A percentile compares a stretch with the other conserved stretches of the same genome.
phyloP scores from a whole-genome alignment of 2,329 filamentous ascomycete species.

The Chlorencoelia australis region DNA sequence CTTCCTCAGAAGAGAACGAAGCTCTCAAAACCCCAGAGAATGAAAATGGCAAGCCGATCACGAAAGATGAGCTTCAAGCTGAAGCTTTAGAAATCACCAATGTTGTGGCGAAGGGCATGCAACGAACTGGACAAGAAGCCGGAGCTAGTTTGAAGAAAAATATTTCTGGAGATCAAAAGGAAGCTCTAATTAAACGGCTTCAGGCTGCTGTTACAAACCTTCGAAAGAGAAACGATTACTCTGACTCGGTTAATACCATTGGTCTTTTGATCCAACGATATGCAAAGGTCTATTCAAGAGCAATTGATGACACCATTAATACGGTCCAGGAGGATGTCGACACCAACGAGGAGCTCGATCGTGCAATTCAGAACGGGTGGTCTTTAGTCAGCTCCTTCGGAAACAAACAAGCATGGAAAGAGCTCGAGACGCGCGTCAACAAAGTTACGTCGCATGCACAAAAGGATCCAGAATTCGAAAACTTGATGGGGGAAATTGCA shows the following conservation, averaged over 20 bases:
- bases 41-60: slow-evolving; percentile 29
- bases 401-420: slow-evolving; percentile 62
- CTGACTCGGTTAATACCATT: slow-evolving; percentile 73
- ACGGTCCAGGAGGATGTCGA: slow-evolving; percentile 61
- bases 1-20: slow-evolving; percentile 50
- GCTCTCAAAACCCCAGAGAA: slow-evolving; percentile 35
- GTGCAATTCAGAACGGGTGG: slow-evolving; percentile 74
- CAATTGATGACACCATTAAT: slow-evolving; percentile 55
- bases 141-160: slow-evolving; percentile 65
- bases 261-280: slow-evolving; percentile 69
- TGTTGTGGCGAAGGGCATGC: slow-evolving; percentile 30
- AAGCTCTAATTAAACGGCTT: slow-evolving; percentile 63
- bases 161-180: slow-evolving; percentile 59
- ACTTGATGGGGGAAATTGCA: slow-evolving; percentile 62
- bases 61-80: slow-evolving; percentile 53
- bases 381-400: slow-evolving; percentile 71
- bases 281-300: slow-evolving; percentile 65
- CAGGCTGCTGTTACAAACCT: slow-evolving; percentile 68
- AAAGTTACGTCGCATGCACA: slow-evolving; percentile 63
- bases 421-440: slow-evolving; percentile 57
- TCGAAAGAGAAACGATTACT: slow-evolving; percentile 69
- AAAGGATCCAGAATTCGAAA: slow-evolving; percentile 74
- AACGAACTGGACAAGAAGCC: slow-evolving; percentile 47
- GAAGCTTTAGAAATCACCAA: slow-evolving; percentile 43
- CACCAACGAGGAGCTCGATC: slow-evolving; percentile 64